Percentiles rank a stretch among this genome's conserved stretches.
Evolutionary conservation across 1,284 basidiomycete genomes (phyloP).

Genomic region (Mixia osmundae): DNA sequence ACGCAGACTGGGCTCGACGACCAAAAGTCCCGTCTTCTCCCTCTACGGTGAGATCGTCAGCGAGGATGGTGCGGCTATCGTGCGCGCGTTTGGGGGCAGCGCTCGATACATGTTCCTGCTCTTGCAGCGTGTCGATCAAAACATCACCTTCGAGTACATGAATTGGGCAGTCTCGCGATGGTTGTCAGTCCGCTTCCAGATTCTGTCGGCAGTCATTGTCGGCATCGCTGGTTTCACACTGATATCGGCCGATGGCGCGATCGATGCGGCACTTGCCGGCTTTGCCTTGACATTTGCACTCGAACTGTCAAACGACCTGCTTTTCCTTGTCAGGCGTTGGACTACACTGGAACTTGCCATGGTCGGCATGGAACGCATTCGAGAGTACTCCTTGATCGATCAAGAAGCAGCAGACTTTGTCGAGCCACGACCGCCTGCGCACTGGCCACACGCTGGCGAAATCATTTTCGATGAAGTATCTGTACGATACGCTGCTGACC

Average conservation of each 20-base stretch:
- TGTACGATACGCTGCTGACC: conserved; percentile 41
- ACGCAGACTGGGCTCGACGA: conserved; percentile 41
- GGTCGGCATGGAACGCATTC: conserved; percentile 79
- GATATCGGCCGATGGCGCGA: conserved; percentile 24
- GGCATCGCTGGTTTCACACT: conserved; percentile 26
- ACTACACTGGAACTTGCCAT: conserved; percentile 71
- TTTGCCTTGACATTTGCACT: conserved; percentile 26
- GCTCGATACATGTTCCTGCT: conserved; percentile 18
- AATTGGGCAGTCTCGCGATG: conserved; percentile 26
- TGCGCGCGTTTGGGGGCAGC: conserved; percentile 56
- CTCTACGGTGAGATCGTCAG: conserved; percentile 30
- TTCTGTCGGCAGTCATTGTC: conserved; percentile 14
- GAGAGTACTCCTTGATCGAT: conserved; percentile 58
- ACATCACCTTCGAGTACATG: conserved; percentile 10
- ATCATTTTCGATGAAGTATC: conserved; percentile 41
- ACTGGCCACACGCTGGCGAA: conserved; percentile 41
- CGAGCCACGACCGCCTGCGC: conserved; percentile 51
- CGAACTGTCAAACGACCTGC: conserved; percentile 26
- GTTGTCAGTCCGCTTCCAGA: conserved; percentile 17
- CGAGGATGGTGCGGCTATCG: conserved; percentile 46
- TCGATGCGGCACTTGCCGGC: conserved; percentile 24
- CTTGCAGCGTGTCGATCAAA: conserved; percentile 8
- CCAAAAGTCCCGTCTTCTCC: conserved; percentile 71
- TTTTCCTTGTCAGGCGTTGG: conserved; percentile 24
- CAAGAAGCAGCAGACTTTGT: conserved; percentile 13